Evolutionary conservation across 2,329 filamentous ascomycete genomes (phyloP).

Genomic region (Penicillium vulpinum): DNA sequence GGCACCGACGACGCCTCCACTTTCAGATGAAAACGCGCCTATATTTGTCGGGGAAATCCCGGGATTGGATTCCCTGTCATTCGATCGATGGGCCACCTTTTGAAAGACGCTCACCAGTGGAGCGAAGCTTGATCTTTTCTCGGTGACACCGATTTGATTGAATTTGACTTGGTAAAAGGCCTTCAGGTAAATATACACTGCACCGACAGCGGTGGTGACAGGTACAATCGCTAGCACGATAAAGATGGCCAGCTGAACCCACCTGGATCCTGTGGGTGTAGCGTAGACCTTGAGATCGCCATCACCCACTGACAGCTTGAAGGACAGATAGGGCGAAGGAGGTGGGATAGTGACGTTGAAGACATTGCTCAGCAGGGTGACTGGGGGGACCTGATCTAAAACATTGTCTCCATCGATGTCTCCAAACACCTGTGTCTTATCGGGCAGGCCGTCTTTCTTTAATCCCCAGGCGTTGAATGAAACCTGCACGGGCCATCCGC

Average conservation of each 20-base stretch:
- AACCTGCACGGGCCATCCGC: constrained; percentile 64
- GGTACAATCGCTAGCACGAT: constrained; percentile 57
- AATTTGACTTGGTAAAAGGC: constrained; percentile 66
- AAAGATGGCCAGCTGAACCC: constrained; percentile 55
- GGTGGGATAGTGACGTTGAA: constrained; percentile 61
- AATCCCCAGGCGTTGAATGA: constrained; percentile 67
- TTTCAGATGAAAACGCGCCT: constrained; percentile 32
- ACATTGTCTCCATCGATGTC: constrained; percentile 62
- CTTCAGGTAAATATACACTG: constrained; percentile 59
- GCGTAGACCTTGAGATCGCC: constrained; percentile 50
- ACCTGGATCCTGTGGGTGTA: constrained; percentile 52
- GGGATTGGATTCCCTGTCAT: neutral
- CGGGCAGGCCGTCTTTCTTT: constrained; percentile 62
- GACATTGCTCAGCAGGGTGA: constrained; percentile 54
- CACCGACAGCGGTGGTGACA: constrained; percentile 49
- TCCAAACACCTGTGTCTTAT: constrained; percentile 59
- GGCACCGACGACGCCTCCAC: constrained; percentile 29
- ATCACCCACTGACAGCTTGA: constrained; percentile 58
- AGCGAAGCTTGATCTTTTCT: constrained; percentile 49
- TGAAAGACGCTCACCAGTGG: constrained; percentile 25
- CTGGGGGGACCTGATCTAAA: constrained; percentile 62
- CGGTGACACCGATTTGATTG: constrained; percentile 57
- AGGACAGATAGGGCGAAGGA: constrained; percentile 55
- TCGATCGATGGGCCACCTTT: constrained; percentile 5
- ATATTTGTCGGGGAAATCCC: constrained; percentile 16